These are phyloP conservation scores for Penicillium flavigenum DNA, from an alignment of 495 filamentous ascomycete species.

Conservation along the genomic window DNA sequence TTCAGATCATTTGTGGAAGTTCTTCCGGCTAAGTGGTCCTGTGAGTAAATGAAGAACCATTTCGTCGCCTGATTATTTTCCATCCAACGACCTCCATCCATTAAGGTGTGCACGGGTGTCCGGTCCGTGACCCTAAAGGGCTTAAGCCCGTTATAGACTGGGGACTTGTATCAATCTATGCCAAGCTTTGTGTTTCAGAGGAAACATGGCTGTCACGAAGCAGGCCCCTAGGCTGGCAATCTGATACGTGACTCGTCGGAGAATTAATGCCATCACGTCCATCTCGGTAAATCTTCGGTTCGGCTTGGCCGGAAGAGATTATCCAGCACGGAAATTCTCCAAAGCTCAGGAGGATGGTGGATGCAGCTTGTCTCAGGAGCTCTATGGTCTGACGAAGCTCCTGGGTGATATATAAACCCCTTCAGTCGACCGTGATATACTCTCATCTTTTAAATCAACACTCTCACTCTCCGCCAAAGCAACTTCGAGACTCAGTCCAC, in stretches of 20 bases:
- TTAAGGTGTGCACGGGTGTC: not conserved
- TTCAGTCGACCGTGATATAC: not conserved
- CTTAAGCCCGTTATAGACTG: not conserved
- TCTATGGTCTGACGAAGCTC: no score
- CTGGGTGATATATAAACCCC: slow-evolving; percentile 3
- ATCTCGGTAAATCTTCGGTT: slow-evolving; percentile 2
- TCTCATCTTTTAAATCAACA: not conserved
- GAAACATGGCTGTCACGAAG: not conserved
- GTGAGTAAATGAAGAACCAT: not conserved
- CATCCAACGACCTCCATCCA: not conserved
- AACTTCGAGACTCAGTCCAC: not conserved
- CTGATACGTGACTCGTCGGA: slow-evolving; percentile 16
- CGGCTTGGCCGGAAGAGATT: not conserved
- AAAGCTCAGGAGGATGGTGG: not conserved
- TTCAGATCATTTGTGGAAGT: slow-evolving; percentile 17
- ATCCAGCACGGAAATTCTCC: slow-evolving; percentile 8
- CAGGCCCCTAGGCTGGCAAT: not conserved
- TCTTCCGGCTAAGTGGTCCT: not conserved
- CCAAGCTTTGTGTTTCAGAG: slow-evolving; percentile 2
- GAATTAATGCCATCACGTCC: slow-evolving; percentile 6
- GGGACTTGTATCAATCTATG: not conserved
- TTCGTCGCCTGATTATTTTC: not conserved
- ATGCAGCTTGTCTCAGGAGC: not conserved
- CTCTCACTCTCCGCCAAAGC: not conserved
- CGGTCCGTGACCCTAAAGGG: not conserved